phyloP scores from a whole-genome alignment of 73 alveolate species.

The Urostyla sp. region DNA sequence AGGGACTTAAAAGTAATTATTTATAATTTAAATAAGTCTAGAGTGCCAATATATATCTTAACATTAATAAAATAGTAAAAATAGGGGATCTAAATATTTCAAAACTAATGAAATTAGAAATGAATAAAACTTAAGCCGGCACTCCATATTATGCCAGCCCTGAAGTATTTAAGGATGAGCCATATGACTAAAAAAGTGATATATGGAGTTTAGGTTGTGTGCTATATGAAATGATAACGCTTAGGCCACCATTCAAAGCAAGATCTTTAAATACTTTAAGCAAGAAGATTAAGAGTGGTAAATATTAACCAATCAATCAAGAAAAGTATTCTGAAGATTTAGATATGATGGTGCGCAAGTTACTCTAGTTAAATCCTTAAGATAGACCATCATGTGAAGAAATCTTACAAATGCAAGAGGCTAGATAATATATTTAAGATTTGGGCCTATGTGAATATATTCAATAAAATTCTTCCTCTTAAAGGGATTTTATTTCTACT shows the following conservation, averaged over 20 bases:
- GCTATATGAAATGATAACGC: constrained; percentile 90
- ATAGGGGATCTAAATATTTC: constrained; percentile 86
- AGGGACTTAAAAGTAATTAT: constrained; percentile 72
- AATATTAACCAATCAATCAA: constrained; percentile 45
- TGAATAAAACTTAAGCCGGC: constrained; percentile 82
- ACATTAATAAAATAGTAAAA: constrained; percentile 61
- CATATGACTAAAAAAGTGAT: constrained; percentile 93
- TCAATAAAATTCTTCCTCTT: neutral
- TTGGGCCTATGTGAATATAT: constrained; percentile 60
- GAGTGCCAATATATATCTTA: constrained; percentile 82
- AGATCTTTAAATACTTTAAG: constrained; percentile 57
- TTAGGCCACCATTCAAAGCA: constrained; percentile 94
- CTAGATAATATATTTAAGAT: constrained; percentile 43
- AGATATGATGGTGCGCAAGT: constrained; percentile 46
- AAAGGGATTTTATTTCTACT: constrained; percentile 69
- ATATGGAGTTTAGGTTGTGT: constrained; percentile 97
- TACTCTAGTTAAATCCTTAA: constrained; percentile 57
- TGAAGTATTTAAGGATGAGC: constrained; percentile 86
- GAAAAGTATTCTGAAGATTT: constrained; percentile 59
- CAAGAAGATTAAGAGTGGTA: constrained; percentile 59
- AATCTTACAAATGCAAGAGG: constrained; percentile 62
- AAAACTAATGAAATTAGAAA: constrained; percentile 68
- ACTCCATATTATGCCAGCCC: constrained; percentile 92
- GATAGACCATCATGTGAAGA: constrained; percentile 66
- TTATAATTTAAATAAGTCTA: neutral